Conservation (phyloP, 2,329 filamentous ascomycete genomes). For the Gnomoniopsis sp. region DNA sequence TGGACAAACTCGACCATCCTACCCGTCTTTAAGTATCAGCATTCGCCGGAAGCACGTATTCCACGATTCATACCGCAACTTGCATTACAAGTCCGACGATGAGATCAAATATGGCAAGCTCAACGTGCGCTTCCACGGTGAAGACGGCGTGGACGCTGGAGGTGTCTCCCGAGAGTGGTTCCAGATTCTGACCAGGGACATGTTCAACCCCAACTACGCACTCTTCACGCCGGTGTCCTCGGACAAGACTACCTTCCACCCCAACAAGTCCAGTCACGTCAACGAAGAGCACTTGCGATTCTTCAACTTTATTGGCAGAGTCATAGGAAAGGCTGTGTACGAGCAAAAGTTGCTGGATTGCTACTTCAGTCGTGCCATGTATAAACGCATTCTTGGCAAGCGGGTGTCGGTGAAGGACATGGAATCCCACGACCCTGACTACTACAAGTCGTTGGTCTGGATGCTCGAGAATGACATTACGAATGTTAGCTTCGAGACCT, state of each 20-base stretch:
- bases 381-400: slow-evolving; percentile 95
- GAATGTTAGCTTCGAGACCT: slow-evolving; percentile 94
- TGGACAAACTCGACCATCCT: slow-evolving; percentile 64
- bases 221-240: slow-evolving; percentile 95
- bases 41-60: slow-evolving; percentile 95
- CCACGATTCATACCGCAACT: slow-evolving; percentile 95
- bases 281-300: slow-evolving; percentile 95
- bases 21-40: slow-evolving; percentile 74
- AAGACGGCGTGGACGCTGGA: slow-evolving; percentile 96
- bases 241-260: slow-evolving; percentile 97
- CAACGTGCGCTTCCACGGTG: slow-evolving; percentile 93
- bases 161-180: slow-evolving; percentile 99
- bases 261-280: slow-evolving; percentile 88
- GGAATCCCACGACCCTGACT: slow-evolving; percentile 97
- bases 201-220: slow-evolving; percentile 98
- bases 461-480: slow-evolving; percentile 99
- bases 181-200: slow-evolving; percentile 92
- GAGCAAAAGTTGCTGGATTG: slow-evolving; percentile 95
- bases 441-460: slow-evolving; percentile 98
- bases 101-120: slow-evolving; percentile 99
- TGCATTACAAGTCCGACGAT: slow-evolving; percentile 93
- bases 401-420: slow-evolving; percentile 97
- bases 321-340: slow-evolving; percentile 97
- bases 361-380: slow-evolving; percentile 97
- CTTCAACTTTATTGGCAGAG: slow-evolving; percentile 98